Percentiles rank a stretch among this genome's conserved stretches.
Evolutionary conservation across 768 basidiomycete species (phyloP).

Genomic region (Plicaturopsis crispa): DNA sequence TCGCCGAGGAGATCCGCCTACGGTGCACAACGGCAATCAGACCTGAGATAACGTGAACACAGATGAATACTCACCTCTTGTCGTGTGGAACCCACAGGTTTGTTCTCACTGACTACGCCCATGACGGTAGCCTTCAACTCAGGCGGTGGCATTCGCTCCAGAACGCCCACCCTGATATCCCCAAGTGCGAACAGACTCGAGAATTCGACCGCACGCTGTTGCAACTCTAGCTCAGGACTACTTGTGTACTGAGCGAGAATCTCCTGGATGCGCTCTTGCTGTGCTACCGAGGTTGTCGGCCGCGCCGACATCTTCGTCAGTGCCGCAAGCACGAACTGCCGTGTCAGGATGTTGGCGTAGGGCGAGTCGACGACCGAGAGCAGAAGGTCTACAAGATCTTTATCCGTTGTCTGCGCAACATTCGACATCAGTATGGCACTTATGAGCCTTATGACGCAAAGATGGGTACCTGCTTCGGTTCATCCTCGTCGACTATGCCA

Average conservation of each 20-base stretch:
- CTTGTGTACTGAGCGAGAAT: constrained; percentile 77
- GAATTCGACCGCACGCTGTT: constrained; percentile 95
- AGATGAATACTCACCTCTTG: constrained; percentile 49
- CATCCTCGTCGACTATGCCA: constrained; percentile 71
- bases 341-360: constrained; percentile 83
- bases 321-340: constrained; percentile 87
- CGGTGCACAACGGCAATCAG: constrained; percentile 2
- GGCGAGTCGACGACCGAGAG: constrained; percentile 87
- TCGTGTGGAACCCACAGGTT: constrained; percentile 86
- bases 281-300: constrained; percentile 50
- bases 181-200: constrained; percentile 75
- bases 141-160: constrained; percentile 99
- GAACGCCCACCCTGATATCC: constrained; percentile 72
- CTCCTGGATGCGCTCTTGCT: constrained; percentile 75
- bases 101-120: constrained; percentile 92
- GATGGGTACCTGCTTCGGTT: constrained; percentile 51
- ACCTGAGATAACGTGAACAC: not conserved
- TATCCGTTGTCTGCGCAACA: constrained; percentile 56
- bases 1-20: constrained; percentile 78
- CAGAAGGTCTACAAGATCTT: constrained; percentile 80
- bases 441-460: not conserved
- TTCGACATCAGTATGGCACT: constrained; percentile 3
- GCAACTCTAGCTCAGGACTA: constrained; percentile 88
- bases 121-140: constrained; percentile 96
- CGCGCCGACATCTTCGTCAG: constrained; percentile 88